A percentile compares a stretch with the other conserved stretches of the same genome.
phyloP scores from a whole-genome alignment of 176 grass and related monocot genomes.

The Hsuehochloa calcarea region DNA sequence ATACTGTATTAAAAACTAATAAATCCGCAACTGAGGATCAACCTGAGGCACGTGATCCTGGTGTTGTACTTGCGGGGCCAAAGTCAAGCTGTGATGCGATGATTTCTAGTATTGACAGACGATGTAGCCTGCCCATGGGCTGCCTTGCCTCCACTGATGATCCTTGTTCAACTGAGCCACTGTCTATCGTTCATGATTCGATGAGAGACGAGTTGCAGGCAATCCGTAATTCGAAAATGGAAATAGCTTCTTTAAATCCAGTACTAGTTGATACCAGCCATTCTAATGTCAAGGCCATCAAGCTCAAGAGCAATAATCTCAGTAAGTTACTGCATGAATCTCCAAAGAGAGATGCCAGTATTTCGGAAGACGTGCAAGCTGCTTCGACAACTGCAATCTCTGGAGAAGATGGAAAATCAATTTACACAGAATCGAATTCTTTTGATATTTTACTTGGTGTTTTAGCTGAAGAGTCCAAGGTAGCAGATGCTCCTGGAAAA shows the following conservation, averaged over 20 bases:
- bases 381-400: background rate
- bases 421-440: slow-evolving; percentile 9
- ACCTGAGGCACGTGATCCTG: background rate
- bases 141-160: slow-evolving; percentile 12
- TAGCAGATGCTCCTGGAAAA: slow-evolving; percentile 34
- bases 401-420: slow-evolving; percentile 18
- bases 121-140: background rate
- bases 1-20: background rate
- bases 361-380: background rate
- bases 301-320: background rate
- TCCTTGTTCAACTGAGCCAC: background rate
- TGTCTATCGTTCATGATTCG: background rate
- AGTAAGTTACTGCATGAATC: slow-evolving; percentile 13
- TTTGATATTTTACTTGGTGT: slow-evolving; percentile 59
- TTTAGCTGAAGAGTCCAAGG: slow-evolving; percentile 43
- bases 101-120: background rate
- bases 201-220: background rate
- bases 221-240: background rate
- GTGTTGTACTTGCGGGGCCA: slow-evolving; percentile 6
- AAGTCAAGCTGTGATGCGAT: background rate
- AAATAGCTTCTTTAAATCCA: background rate
- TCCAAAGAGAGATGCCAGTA: background rate
- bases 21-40: background rate
- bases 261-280: background rate
- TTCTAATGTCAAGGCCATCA: background rate